phyloP scores from a whole-genome alignment of 2,329 filamentous ascomycete species.

The Ampelomyces quisqualis region DNA sequence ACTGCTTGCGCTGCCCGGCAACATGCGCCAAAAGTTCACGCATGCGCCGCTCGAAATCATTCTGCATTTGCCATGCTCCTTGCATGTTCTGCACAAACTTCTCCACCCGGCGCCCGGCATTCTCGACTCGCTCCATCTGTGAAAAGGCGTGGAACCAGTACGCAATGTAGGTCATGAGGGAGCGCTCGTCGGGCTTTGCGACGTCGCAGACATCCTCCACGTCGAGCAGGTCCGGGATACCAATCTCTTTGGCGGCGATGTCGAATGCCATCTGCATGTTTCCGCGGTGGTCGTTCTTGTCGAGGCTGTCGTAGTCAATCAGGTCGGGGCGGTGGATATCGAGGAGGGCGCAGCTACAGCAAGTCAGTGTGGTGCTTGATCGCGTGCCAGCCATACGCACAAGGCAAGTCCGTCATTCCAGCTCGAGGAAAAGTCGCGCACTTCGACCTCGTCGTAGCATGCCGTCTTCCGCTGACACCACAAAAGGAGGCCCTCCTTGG shows the following conservation, averaged over 20 bases:
- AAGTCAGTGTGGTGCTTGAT: slow-evolving; percentile 8
- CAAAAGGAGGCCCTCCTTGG: slow-evolving; percentile 88
- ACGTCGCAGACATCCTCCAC: slow-evolving; percentile 99
- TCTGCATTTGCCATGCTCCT: slow-evolving; percentile 99
- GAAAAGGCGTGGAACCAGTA: slow-evolving; percentile 99
- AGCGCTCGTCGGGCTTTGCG: slow-evolving; percentile 90
- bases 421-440: slow-evolving; percentile 89
- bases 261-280: slow-evolving; percentile 99
- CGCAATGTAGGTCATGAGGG: slow-evolving; percentile 98
- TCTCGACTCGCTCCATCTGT: slow-evolving; percentile 98
- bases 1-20: slow-evolving; percentile 68
- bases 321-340: slow-evolving; percentile 97
- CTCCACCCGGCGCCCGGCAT: slow-evolving; percentile 91
- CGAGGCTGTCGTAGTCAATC: slow-evolving; percentile 92
- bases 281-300: slow-evolving; percentile 89
- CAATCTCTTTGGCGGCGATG: slow-evolving; percentile 92
- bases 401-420: slow-evolving; percentile 99
- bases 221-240: slow-evolving; percentile 91
- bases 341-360: slow-evolving; percentile 73
- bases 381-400: slow-evolving; percentile 31
- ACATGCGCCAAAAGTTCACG: slow-evolving; percentile 75
- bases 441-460: slow-evolving; percentile 95
- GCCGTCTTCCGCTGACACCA: slow-evolving; percentile 99
- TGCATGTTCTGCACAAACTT: slow-evolving; percentile 99
- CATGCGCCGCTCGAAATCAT: slow-evolving; percentile 90